phyloP scores from a whole-genome alignment of 495 filamentous ascomycete genomes.

The Monascus purpureus region DNA sequence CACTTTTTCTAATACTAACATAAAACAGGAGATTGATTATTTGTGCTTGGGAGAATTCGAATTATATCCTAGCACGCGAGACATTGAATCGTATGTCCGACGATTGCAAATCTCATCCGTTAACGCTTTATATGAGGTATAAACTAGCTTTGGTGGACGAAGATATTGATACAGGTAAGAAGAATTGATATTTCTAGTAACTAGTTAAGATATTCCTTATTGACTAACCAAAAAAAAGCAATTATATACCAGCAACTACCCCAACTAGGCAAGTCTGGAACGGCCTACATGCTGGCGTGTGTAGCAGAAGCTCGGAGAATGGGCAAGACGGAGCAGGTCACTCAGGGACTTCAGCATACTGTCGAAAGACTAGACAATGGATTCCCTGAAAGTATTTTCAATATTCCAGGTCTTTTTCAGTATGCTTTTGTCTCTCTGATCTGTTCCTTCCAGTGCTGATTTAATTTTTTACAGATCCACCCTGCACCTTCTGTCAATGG shows the following conservation, averaged over 20 bases:
- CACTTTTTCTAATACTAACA: constrained; percentile 6
- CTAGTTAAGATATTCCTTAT: constrained; percentile 4
- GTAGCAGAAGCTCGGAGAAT: constrained; percentile 57
- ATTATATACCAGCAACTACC: constrained; percentile 37
- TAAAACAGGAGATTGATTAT: constrained; percentile 50
- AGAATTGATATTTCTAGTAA: constrained; percentile 1
- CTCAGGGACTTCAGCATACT: constrained; percentile 44
- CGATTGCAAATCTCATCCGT: constrained; percentile 37
- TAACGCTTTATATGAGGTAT: constrained; percentile 60
- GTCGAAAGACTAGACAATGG: constrained; percentile 36
- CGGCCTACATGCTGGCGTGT: constrained; percentile 57
- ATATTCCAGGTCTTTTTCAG: constrained; percentile 56
- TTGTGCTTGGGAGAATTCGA: constrained; percentile 45
- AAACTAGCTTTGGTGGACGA: constrained; percentile 51
- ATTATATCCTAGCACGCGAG: constrained; percentile 35
- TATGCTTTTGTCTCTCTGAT: constrained; percentile 5
- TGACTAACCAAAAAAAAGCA: constrained; percentile 21
- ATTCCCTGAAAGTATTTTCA: constrained; percentile 35
- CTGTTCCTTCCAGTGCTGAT: background rate
- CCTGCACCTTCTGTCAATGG: constrained; percentile 42
- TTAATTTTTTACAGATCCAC: constrained; percentile 22
- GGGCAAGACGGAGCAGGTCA: constrained; percentile 43
- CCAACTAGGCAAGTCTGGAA: constrained; percentile 31
- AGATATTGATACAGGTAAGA: constrained; percentile 39
- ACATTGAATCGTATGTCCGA: constrained; percentile 48